Base-by-base conservation (phyloP, 2,329 filamentous ascomycete species). In the Penicillium sp. region DNA sequence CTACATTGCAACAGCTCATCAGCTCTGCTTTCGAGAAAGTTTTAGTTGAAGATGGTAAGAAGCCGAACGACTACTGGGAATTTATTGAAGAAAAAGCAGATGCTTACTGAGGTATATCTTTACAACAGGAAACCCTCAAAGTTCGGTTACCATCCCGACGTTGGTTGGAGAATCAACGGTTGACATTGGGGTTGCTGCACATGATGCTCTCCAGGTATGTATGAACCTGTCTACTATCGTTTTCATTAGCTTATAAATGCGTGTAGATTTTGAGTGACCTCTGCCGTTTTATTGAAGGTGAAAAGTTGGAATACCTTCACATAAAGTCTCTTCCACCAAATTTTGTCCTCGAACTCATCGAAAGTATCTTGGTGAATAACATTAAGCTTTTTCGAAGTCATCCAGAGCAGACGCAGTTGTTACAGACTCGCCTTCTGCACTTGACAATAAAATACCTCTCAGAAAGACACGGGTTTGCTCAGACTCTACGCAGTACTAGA, bases 21-120 rank as follows among this genome's bases (percentile, higher is more conserved):
- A 90, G 94, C 30, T 88, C 90, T 0, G 89, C 96, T 0, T 97
- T 97, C 72, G 94, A 97, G 70, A 94, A 95, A 70, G 91, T 97
- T 1, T 83, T 86, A 0, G 77, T 78, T 5, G 91, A 97, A 77
- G 91, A 97, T 69, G 86, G 86, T 88, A 74, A 70, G 83, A 79
- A 12, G 33, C 14, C 12, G 7, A 9, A 45, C 20, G 8, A 11
- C 11, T 20, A 18, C 30, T 5, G 12, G 12, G 5, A 21, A 11
- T 16, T 2, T 20, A 33, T 35, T 8, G 14, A 40, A 45, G 12
- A 45, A 11, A 35, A 35, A 53, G 5, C n/a, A 5, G 23, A 23
- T 33, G 9, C 45, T 48, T 3, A 55, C 33, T 7, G 23, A 46
- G 14, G 23, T 47, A 48, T 45, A 24, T 24, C 18, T 28, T 16